Evolutionary conservation across 2,329 filamentous ascomycete species (phyloP), one percentile per base, ranked within the genome.

Genomic region (Escovopsis sp.): DNA sequence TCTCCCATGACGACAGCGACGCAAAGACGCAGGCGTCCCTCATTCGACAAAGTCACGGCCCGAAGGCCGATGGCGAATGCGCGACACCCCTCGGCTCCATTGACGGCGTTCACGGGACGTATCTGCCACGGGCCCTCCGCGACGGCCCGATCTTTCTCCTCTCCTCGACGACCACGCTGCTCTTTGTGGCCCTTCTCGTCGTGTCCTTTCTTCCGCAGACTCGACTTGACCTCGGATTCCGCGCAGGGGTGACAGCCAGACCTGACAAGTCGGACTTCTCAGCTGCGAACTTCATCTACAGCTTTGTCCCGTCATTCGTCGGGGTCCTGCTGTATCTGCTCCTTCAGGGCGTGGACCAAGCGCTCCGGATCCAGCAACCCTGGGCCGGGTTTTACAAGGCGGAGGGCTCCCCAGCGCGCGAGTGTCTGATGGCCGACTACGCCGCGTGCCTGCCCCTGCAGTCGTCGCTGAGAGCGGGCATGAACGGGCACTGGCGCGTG

Each of bases 221-320:
- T 8, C 68, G 71, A 10, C 65, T 93, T 21, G 59, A 69, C 27
- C 53, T 65, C 7, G 87, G 86, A 8, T 94, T 93, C 53, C 54
- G 67, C 6, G 85, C 87, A 3, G 61, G 67, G 6, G 61, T 94
- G 1, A 60, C 65, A 9, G 74, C 78, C 0, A 61, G 64, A 3
- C 73, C 83, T 1, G 61, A 68, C 4, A 48, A 57, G 0, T 63
- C 62, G 18, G 82, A 79, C 14, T 94, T 92, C 56, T 92, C 84
- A 1, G 65, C 82, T 1, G 83, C 85, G 34, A 85, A 94, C 56
- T 94, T 94, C 58, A 60, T 94, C 34, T 94, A 86, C 62, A 75
- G 72, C 41, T 85, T 87, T 55, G 37, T 87, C 16, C 81, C 82
- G 1, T 72, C 77, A 3, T 45, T 80, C 0, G 51, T 86, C 19